Conservation (phyloP, 352 stramenopile species). For the Phytophthora syringae region DNA sequence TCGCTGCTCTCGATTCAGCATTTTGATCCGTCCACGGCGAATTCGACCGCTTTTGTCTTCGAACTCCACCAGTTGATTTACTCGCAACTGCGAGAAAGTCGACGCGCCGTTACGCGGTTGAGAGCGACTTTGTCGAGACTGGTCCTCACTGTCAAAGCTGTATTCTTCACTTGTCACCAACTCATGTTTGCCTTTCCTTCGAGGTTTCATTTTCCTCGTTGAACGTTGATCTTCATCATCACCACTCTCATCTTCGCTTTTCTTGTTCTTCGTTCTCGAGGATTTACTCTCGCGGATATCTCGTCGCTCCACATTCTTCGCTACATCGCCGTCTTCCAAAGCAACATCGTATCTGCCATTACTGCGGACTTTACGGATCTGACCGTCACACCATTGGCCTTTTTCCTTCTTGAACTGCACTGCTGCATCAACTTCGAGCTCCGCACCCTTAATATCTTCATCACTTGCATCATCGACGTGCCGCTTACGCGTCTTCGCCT, state of each 20-base stretch:
- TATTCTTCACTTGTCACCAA: slow-evolving; percentile 47
- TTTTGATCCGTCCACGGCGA: slow-evolving; percentile 55
- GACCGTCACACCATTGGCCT: slow-evolving; percentile 42
- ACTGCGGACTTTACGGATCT: slow-evolving; percentile 39
- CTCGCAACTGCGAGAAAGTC: slow-evolving; percentile 36
- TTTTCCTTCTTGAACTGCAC: slow-evolving; percentile 54
- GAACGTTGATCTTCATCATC: slow-evolving; percentile 29
- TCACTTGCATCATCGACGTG: slow-evolving; percentile 18
- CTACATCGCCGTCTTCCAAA: slow-evolving; percentile 47
- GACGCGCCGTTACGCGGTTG: slow-evolving; percentile 7
- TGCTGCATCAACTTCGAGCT: slow-evolving; percentile 27
- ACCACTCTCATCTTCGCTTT: slow-evolving; percentile 20
- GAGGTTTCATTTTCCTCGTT: slow-evolving; percentile 37
- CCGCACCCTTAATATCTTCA: slow-evolving; percentile 3
- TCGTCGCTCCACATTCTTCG: slow-evolving; percentile 37
- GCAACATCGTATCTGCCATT: slow-evolving; percentile 61
- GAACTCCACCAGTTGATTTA: slow-evolving; percentile 68
- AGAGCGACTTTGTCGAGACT: slow-evolving; percentile 7
- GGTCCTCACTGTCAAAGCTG: slow-evolving; percentile 16
- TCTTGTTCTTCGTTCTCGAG: slow-evolving; percentile 20
- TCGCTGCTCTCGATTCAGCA: slow-evolving; percentile 47
- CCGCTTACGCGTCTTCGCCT: slow-evolving; percentile 13
- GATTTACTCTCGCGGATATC: slow-evolving; percentile 31
- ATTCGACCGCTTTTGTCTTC: slow-evolving; percentile 49
- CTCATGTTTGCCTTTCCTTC: slow-evolving; percentile 41